Percentiles rank a stretch among this genome's conserved stretches.
phyloP scores from a whole-genome alignment of 768 basidiomycete genomes.

The Pulveroboletus sp. region DNA sequence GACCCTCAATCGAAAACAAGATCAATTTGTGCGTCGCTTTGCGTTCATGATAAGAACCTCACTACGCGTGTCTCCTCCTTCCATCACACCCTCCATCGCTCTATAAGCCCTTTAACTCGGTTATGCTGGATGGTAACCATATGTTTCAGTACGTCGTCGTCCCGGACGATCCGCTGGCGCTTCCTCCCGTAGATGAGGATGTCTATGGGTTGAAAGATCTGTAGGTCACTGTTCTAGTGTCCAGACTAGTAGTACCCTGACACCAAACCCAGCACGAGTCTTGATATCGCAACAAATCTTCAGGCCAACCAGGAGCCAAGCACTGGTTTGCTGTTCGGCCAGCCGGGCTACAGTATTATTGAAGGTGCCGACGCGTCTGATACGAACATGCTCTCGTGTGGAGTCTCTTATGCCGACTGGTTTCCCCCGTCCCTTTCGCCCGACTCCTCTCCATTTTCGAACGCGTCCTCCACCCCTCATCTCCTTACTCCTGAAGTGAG shows the following conservation, averaged over 20 bases:
- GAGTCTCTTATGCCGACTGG: neutral
- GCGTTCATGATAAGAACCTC: slow-evolving; percentile 29
- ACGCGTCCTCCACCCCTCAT: slow-evolving; percentile 22
- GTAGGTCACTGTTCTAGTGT: slow-evolving; percentile 17
- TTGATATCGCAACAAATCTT: neutral
- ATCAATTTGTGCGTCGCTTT: slow-evolving; percentile 21
- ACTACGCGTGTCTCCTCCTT: neutral
- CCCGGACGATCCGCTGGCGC: slow-evolving; percentile 13
- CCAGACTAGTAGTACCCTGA: slow-evolving; percentile 9
- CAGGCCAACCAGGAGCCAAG: neutral
- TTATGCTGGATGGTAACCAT: slow-evolving; percentile 10
- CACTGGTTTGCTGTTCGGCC: slow-evolving; percentile 14
- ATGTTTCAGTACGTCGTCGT: slow-evolving; percentile 17
- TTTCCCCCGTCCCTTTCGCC: slow-evolving; percentile 23
- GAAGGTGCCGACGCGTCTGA: neutral
- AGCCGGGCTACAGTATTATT: neutral
- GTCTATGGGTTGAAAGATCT: slow-evolving; percentile 13
- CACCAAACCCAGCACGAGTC: neutral
- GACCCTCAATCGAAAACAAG: slow-evolving; percentile 33
- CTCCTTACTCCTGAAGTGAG: slow-evolving; percentile 14
- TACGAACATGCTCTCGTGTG: too few species aligned
- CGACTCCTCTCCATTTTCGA: slow-evolving; percentile 21
- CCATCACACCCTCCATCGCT: neutral
- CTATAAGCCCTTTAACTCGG: too few species aligned
- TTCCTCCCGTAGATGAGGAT: slow-evolving; percentile 25